Base-by-base conservation (phyloP, 495 filamentous ascomycete genomes). In the Penicillium parvum region DNA sequence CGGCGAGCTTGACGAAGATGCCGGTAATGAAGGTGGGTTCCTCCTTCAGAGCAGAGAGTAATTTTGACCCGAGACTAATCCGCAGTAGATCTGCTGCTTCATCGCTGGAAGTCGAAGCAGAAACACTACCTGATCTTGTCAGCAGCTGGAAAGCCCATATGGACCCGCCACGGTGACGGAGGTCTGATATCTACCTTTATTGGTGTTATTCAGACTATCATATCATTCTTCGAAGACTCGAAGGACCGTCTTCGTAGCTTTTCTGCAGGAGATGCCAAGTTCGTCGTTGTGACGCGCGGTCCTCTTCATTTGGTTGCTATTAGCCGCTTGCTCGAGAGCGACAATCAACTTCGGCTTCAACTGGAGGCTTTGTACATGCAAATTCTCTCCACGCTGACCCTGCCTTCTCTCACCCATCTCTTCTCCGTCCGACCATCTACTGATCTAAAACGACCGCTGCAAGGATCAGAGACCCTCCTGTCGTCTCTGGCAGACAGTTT, bases 91-190 rank as follows among this genome's bases (percentile, higher is more conserved):
- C 52, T 82, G 32, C 69, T 90, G 23, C 68, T 94, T 32, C 62
- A 72, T 17, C 71, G 79, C 44, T 95, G 86, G 87, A 88, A 87
- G 59, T 76, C 84, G 15, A 94, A 95, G 60, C 72, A 88, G 47
- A 99, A 99, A 60, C 92, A 99, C 63, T 99, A 92, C 58, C 73
- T 99, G 52, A 95, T 99, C 53, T 71, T 99, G 0, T 96, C 94
- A 2, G 88, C 88, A 8, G 92, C 94, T 21, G 94, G 94, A n/a
- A 99, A 99, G 59, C 94, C 94, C 4, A 91, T 99, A 26, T 99
- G 89, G 64, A 96, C 88, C 44, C 76, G 94, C 42, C 89, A 99
- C 60, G 94, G 94, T 17, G 88, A 95, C 47, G 77, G 94, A 47
- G 81, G 83, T 14, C 67, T 97, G 25, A 84, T 96, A 50, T 95